Evolutionary conservation across 805 yeast species (phyloP), one percentile per base, ranked within the genome.

Genomic region (Cyberlindnera lachancei): DNA sequence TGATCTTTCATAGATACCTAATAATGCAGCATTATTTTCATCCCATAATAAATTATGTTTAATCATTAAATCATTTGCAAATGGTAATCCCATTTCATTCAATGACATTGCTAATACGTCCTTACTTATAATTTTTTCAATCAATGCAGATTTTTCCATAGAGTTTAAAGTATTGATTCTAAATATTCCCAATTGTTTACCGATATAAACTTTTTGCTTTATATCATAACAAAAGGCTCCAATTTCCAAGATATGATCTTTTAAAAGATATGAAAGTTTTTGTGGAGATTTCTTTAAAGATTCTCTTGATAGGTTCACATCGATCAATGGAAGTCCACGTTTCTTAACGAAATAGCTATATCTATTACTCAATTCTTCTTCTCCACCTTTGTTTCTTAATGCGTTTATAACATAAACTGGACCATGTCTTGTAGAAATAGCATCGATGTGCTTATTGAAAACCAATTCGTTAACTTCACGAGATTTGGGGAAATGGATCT

Each of bases 161-260:
- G 96, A 85, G 53, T 84, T 95, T 42, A 92, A 68, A 42, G 96
- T 84, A 55, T 92, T 88, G 11, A 88, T 77, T 40, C 97, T 63
- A 50, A 92, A 81, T 5, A 87, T 80, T 23, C 99, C 99, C 29
- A 82, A 75, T 54, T 92, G 99, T 50, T 86, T 80, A 6, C 83
- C 77, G 12, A 79, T 66, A 31, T 71, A 73, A 37, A 77, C 78
- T 3, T 70, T 69, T 18, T 66, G 65, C 7, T 58, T 57, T 6
- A 70, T 61, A 55, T 90, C 94, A 52, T 72, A 83, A 31, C 80
- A 72, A 50, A 78, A 87, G 54, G 86, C 92, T 5, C 95, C 96
- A 56, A 86, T 84, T 38, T 82, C 81, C 32, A 74, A 73, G 30
- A 87, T 66, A 5, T 85, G 77, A 15, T 72, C 75, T 37, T 73